These are phyloP conservation scores for Eucalyptus virginea DNA, from an alignment of 345 rosid genomes.

Conservation along the genomic window DNA sequence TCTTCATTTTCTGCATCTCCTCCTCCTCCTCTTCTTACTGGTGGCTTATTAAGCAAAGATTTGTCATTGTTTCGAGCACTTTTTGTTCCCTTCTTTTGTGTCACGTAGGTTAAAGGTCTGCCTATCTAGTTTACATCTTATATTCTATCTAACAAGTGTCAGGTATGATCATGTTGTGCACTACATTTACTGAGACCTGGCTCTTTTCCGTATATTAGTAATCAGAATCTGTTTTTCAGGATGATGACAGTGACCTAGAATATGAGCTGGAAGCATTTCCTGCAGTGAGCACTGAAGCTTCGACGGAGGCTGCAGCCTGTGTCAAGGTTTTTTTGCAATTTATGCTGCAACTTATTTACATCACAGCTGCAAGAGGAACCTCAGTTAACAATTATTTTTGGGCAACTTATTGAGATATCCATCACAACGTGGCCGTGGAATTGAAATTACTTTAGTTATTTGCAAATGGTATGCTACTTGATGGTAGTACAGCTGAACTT, in stretches of 20 bases:
- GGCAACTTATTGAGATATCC: background rate
- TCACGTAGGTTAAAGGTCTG: background rate
- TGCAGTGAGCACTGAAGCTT: conserved; percentile 42
- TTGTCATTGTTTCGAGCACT: background rate
- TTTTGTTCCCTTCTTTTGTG: background rate
- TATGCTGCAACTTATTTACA: background rate
- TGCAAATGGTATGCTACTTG: background rate
- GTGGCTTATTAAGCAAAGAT: background rate
- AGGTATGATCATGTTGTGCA: background rate
- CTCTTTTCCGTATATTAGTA: background rate
- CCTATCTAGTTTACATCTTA: background rate
- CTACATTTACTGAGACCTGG: background rate
- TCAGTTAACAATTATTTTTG: background rate
- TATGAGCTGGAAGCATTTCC: conserved; percentile 84
- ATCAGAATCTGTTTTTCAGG: conserved; percentile 26
- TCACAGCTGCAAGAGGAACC: background rate
- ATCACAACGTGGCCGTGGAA: background rate
- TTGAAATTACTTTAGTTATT: background rate
- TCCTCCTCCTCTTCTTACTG: background rate
- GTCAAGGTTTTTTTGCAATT: conserved; percentile 41
- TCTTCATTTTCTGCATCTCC: background rate
- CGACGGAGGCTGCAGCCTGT: conserved; percentile 76
- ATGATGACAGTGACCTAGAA: conserved; percentile 89
- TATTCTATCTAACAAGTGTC: background rate
- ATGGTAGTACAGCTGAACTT: background rate